Evolutionary conservation across 345 rosid species (phyloP).

Genomic region (Pugionium dolabratum): DNA sequence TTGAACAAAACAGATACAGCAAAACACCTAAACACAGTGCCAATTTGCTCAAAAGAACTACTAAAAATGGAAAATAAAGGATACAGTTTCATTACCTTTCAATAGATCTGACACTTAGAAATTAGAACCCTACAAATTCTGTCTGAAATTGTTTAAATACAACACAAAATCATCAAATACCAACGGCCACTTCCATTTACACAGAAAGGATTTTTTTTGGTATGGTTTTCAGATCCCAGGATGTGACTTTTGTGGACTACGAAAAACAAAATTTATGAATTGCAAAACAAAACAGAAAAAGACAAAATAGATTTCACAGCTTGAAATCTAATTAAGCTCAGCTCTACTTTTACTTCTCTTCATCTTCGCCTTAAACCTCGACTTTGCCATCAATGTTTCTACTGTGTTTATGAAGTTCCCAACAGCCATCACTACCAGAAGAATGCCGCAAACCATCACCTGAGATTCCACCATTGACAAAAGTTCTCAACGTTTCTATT

Average conservation of each 20-base stretch:
- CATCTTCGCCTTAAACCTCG: conserved; percentile 96
- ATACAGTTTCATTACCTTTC: conserved; percentile 15
- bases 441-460: conserved; percentile 80
- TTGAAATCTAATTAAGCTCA: conserved; percentile 52
- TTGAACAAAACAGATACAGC: too few relatives aligned
- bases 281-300: neutral
- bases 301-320: neutral
- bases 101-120: neutral
- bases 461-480: conserved; percentile 38
- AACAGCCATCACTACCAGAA: conserved; percentile 86
- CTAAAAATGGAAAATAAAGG: neutral
- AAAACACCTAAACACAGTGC: too few relatives aligned
- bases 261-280: conserved; percentile 10
- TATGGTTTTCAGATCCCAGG: conserved; percentile 18
- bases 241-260: conserved; percentile 7
- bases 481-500: neutral
- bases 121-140: conserved; percentile 3
- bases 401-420: conserved; percentile 91
- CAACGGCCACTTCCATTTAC: conserved; percentile 36
- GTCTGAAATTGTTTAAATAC: conserved; percentile 6
- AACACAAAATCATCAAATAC: conserved; percentile 17
- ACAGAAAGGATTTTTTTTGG: neutral
- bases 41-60: too few relatives aligned
- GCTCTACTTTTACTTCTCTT: conserved; percentile 83
- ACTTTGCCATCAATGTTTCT: conserved; percentile 76